phyloP scores from a whole-genome alignment of 495 filamentous ascomycete genomes.

The Cercophora scortea region DNA sequence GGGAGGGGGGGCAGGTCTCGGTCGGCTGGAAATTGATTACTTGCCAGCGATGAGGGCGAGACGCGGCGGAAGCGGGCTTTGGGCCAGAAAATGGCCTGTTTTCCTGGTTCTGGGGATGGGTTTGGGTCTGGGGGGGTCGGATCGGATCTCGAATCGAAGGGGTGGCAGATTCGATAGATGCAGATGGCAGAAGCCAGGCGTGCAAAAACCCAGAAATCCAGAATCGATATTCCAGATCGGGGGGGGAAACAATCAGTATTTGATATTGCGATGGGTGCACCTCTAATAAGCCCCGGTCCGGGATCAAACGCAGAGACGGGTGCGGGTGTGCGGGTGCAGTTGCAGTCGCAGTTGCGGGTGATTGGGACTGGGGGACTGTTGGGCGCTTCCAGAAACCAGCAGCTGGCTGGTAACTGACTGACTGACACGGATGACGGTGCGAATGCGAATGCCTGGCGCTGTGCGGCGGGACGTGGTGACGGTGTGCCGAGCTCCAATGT shows the following conservation, averaged over 20 bases:
- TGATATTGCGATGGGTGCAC: no score
- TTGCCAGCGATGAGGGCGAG: constrained; percentile 1
- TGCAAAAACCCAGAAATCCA: no score
- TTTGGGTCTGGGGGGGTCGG: not conserved
- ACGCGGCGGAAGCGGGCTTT: constrained; percentile 5
- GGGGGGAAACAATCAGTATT: no score
- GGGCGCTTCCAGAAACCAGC: no score
- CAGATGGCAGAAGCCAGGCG: not conserved
- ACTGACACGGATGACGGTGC: not conserved
- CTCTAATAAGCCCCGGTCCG: no score
- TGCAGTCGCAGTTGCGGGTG: no score
- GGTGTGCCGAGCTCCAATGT: not conserved
- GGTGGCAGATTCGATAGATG: not conserved
- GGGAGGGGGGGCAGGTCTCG: constrained; percentile 11
- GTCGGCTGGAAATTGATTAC: constrained; percentile 7
- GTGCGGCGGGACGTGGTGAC: no score
- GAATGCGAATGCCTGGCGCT: not conserved
- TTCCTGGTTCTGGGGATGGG: not conserved
- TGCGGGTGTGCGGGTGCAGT: no score
- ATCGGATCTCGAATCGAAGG: not conserved
- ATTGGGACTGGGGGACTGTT: no score
- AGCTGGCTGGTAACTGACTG: no score
- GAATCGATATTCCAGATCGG: no score
- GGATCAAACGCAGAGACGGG: no score
- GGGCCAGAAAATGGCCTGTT: not conserved